Evolutionary conservation across 257 asterid genomes (phyloP), one percentile per base, ranked within the genome.

Genomic region (Ajuga chamaepitys): DNA sequence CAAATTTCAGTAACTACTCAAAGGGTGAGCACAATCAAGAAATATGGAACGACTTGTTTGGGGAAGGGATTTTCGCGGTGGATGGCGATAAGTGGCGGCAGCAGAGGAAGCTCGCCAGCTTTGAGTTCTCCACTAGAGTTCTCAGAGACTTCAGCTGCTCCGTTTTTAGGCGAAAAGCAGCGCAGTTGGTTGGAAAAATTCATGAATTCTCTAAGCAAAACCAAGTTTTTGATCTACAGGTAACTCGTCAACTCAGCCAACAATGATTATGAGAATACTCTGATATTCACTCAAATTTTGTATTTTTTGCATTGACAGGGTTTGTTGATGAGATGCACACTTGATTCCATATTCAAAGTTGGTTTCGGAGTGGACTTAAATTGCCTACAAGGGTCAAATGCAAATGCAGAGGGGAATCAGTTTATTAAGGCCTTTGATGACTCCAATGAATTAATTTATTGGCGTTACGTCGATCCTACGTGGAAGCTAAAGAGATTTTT

Each of bases 41-140:
- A 22, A 22, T 84, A 10, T 14, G 80, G 45, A 1, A 13, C 1
- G 88, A 79, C 56, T 77, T 86, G 67, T 84, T 89, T 66, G 96
- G 96, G 2, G 55, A 81, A 28, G 95, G 95, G 68, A 82, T 89
- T 17, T 76, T 89, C 17, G 74, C 82, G 10, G 88, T 79, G 46
- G 95, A 87, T 64, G 97, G 95, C 1, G 92, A 85, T 3, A 80
- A 82, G 63, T 89, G 97, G 97, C 70, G 73, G 58, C 84, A 82
- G 56, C 95, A 89, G 79, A 80, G 91, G 70, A 89, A 85, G 66
- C 74, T 85, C 3, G 84, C 92, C 0, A 87, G 97, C 75, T 63
- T 67, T 12, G 97, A 89, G 82, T 87, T 87, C 72, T 87, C 95
- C 8, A 72, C 89, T 0, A 83, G 88, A 57, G 88, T 83, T 0